These are phyloP conservation scores for Alternaria alternata DNA, from an alignment of 2,329 filamentous ascomycete genomes.

Conservation along the genomic window DNA sequence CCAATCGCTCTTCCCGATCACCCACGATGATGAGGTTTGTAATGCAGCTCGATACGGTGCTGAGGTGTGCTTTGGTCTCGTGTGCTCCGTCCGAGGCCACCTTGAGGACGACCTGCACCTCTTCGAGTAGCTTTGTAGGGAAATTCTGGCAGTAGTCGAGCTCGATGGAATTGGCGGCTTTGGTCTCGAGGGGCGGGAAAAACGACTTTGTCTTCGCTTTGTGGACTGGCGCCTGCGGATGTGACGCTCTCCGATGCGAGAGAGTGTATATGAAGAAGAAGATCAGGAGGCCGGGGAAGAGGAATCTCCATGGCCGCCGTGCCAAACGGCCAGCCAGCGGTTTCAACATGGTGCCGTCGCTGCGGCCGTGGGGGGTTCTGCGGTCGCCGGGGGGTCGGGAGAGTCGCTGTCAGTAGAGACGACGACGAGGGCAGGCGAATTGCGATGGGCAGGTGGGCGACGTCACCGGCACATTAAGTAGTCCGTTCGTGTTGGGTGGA, in stretches of 20 bases:
- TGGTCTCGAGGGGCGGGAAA: conserved; percentile 46
- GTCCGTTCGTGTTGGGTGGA: conserved; percentile 10
- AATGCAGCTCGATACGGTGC: conserved; percentile 63
- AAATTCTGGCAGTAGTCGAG: conserved; percentile 53
- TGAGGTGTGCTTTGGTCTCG: conserved; percentile 58
- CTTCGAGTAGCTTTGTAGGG: conserved; percentile 51
- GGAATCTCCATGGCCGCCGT: conserved; percentile 42
- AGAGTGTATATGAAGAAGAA: conserved; percentile 44
- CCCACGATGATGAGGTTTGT: conserved; percentile 66
- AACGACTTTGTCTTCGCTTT: conserved; percentile 46
- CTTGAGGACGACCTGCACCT: conserved; percentile 59
- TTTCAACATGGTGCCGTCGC: conserved; percentile 33
- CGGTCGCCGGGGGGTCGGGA: conserved; percentile 4
- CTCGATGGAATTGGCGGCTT: conserved; percentile 39
- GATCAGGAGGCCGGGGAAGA: conserved; percentile 43
- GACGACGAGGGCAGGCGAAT: conserved; percentile 5
- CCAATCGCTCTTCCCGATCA: conserved; percentile 64
- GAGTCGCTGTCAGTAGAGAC: conserved; percentile 1
- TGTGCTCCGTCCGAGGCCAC: conserved; percentile 57
- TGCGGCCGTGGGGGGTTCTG: conserved; percentile 10
- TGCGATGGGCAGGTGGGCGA: conserved; percentile 13
- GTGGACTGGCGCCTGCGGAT: conserved; percentile 30
- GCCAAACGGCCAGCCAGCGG: conserved; percentile 36
- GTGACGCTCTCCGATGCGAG: conserved; percentile 32
- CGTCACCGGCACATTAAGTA: conserved; percentile 24